Percentiles rank a stretch among this genome's conserved stretches.
Conservation (phyloP, 306 rosid genomes). For the Castanea mollissima region DNA sequence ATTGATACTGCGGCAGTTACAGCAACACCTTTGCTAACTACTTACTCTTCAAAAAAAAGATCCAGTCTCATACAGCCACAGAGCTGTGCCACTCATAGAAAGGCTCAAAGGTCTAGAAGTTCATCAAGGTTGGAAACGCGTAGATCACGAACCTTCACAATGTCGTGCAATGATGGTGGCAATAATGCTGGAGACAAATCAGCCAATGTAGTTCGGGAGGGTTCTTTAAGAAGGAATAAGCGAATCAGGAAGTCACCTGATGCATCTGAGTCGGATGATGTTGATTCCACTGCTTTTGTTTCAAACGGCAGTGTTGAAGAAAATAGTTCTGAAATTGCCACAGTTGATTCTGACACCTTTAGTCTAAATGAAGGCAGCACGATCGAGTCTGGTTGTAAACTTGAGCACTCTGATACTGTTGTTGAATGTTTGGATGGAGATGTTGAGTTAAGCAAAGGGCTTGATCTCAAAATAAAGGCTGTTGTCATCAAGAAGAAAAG, state of each 20-base stretch:
- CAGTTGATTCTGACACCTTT: constrained; percentile 67
- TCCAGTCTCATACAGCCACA: constrained; percentile 44
- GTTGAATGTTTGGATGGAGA: constrained; percentile 59
- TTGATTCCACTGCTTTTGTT: constrained; percentile 49
- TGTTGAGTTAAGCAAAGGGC: constrained; percentile 53
- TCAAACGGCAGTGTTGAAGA: constrained; percentile 71
- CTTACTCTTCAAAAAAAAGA: constrained; percentile 61
- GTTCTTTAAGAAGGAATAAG: constrained; percentile 43
- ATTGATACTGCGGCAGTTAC: constrained; percentile 34
- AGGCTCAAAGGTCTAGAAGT: constrained; percentile 62
- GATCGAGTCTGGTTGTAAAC: constrained; percentile 64
- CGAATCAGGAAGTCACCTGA: constrained; percentile 57
- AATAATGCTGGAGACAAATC: constrained; percentile 33
- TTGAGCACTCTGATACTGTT: constrained; percentile 49
- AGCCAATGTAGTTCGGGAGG: constrained; percentile 41
- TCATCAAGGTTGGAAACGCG: constrained; percentile 53
- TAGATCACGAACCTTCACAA: constrained; percentile 34
- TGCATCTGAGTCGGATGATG: constrained; percentile 58
- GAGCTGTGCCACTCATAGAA: constrained; percentile 35
- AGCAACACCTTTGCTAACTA: constrained; percentile 43
- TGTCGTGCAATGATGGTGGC: constrained; percentile 37
- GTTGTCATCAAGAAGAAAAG: constrained; percentile 76
- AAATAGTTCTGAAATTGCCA: constrained; percentile 61
- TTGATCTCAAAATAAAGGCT: constrained; percentile 63
- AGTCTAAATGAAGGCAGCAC: constrained; percentile 75